phyloP scores from a whole-genome alignment of 2,329 filamentous ascomycete species.

The Graphiopsis chlorocephala region DNA sequence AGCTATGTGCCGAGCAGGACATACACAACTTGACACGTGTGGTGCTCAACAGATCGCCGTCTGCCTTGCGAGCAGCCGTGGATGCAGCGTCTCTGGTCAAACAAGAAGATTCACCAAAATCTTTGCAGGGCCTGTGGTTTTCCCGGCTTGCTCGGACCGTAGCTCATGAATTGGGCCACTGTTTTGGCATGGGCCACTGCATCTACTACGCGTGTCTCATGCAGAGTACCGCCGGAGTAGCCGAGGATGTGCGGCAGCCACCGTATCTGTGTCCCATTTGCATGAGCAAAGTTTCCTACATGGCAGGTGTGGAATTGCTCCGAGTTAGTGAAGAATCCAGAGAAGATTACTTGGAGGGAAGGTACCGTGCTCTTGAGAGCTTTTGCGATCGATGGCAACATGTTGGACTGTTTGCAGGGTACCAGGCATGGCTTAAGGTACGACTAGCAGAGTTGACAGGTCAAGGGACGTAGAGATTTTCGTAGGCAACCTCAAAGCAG shows the following conservation, averaged over 20 bases:
- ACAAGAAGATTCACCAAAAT: neutral
- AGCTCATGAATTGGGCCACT: slow-evolving; percentile 66
- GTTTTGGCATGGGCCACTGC: slow-evolving; percentile 66
- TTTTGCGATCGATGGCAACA: slow-evolving; percentile 45
- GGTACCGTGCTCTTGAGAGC: slow-evolving; percentile 39
- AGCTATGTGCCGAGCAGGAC: slow-evolving; percentile 24
- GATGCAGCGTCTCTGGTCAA: slow-evolving; percentile 1
- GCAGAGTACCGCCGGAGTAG: slow-evolving; percentile 58
- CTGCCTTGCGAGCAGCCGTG: slow-evolving; percentile 20
- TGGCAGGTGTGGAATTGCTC: neutral
- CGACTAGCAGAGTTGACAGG: neutral
- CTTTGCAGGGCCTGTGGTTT: slow-evolving; percentile 52
- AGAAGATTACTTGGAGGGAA: slow-evolving; percentile 31
- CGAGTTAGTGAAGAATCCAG: slow-evolving; percentile 13
- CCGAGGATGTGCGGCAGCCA: slow-evolving; percentile 61
- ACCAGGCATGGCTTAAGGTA: slow-evolving; percentile 40
- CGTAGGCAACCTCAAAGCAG: neutral
- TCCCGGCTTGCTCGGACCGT: slow-evolving; percentile 56
- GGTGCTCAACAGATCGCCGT: neutral
- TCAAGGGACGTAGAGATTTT: neutral
- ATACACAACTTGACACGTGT: neutral
- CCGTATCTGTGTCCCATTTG: slow-evolving; percentile 63
- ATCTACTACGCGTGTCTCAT: slow-evolving; percentile 63
- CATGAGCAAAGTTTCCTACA: slow-evolving; percentile 49
- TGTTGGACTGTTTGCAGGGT: slow-evolving; percentile 48